These are phyloP conservation scores for Podospora comata DNA, from an alignment of 495 filamentous ascomycete species.

Conservation along the genomic window DNA sequence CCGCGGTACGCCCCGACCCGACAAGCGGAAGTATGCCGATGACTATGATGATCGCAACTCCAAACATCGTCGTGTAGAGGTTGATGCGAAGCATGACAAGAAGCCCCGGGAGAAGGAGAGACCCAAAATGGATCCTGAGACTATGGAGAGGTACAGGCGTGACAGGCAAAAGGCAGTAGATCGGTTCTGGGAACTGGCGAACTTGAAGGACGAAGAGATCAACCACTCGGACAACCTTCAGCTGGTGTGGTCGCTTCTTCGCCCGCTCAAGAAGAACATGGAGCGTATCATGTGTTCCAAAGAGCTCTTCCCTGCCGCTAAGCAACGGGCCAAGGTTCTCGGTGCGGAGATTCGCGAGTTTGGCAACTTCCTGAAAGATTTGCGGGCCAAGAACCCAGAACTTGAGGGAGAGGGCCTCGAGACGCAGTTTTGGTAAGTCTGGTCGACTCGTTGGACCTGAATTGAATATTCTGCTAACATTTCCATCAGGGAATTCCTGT, in stretches of 20 bases:
- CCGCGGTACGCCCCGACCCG: constrained; percentile 41
- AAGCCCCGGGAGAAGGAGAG: constrained; percentile 34
- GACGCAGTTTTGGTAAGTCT: constrained; percentile 46
- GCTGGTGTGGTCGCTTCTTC: constrained; percentile 44
- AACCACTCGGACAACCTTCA: constrained; percentile 33
- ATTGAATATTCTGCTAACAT: constrained; percentile 20
- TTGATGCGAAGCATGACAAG: constrained; percentile 31
- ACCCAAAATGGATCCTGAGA: constrained; percentile 35
- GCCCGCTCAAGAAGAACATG: constrained; percentile 44
- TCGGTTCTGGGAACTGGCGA: constrained; percentile 34
- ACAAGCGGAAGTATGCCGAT: constrained; percentile 46
- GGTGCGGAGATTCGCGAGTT: constrained; percentile 46
- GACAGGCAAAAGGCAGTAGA: constrained; percentile 36
- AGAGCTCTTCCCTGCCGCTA: constrained; percentile 41
- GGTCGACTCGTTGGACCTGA: not conserved
- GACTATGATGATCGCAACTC: constrained; percentile 36
- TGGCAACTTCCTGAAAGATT: constrained; percentile 43
- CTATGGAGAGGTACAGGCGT: constrained; percentile 33
- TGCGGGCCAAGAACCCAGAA: constrained; percentile 34
- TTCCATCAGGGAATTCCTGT: constrained; percentile 34
- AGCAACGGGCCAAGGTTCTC: constrained; percentile 45
- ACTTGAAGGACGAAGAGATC: constrained; percentile 33
- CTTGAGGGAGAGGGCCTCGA: constrained; percentile 41
- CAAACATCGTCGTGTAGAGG: constrained; percentile 36
- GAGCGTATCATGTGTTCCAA: constrained; percentile 44